phyloP scores from a whole-genome alignment of 176 grass and related monocot genomes.

The Carex kokanica region DNA sequence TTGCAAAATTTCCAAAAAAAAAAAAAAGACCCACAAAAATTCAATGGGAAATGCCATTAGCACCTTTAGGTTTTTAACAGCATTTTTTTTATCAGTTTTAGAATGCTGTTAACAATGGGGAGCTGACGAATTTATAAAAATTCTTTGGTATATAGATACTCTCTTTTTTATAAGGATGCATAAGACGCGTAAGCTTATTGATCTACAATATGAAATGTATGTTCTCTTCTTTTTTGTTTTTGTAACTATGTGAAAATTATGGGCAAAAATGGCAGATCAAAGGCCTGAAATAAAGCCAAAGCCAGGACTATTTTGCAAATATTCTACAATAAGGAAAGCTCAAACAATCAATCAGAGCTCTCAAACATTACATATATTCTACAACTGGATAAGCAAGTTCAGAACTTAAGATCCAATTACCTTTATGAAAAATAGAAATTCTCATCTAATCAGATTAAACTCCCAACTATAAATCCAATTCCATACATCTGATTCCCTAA shows the following conservation, averaged over 20 bases:
- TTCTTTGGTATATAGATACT: background rate
- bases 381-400: background rate
- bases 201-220: constrained; percentile 1
- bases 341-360: constrained; percentile 18
- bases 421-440: background rate
- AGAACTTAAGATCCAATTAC: constrained; percentile 5
- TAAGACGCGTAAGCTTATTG: background rate
- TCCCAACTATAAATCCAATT: constrained; percentile 14
- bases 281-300: background rate
- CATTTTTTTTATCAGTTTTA: background rate
- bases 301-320: background rate
- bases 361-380: background rate
- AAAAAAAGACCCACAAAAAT: background rate
- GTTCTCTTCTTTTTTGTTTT: background rate
- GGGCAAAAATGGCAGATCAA: background rate
- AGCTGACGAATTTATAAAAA: background rate
- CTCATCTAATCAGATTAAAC: constrained; percentile 15
- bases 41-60: background rate
- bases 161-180: background rate
- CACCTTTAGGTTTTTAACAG: background rate
- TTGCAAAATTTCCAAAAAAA: background rate
- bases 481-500: constrained; percentile 6
- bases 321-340: background rate
- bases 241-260: background rate
- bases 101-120: background rate